Evolutionary conservation across 768 basidiomycete species (phyloP).

Genomic region (Podaxis sp.): DNA sequence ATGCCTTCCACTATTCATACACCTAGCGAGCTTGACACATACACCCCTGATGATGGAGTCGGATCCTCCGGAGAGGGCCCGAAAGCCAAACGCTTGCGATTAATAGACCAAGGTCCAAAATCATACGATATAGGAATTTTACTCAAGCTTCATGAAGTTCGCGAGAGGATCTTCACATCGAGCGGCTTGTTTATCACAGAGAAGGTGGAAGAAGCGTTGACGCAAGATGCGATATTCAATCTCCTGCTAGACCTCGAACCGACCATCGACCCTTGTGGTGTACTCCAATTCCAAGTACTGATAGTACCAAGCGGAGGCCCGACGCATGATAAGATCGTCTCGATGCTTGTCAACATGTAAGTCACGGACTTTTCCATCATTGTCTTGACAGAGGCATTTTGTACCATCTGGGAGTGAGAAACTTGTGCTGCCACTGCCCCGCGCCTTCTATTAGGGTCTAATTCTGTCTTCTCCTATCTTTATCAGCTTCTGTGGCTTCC

Average conservation of each 20-base stretch:
- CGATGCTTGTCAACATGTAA: not conserved
- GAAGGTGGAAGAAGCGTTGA: not conserved
- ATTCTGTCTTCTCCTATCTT: not conserved
- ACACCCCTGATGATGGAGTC: not conserved
- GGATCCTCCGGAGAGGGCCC: not conserved
- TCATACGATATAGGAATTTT: constrained; percentile 9
- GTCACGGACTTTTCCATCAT: not conserved
- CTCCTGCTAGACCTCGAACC: constrained; percentile 9
- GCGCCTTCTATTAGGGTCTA: not conserved
- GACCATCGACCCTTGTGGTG: not conserved
- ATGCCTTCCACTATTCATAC: constrained; percentile 1
- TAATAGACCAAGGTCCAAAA: not conserved
- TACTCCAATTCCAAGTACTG: constrained; percentile 1
- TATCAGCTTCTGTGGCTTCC: not conserved
- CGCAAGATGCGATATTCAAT: constrained; percentile 1
- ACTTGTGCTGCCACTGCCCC: not conserved
- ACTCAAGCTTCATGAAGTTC: not conserved
- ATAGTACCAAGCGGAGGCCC: not conserved
- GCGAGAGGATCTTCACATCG: not conserved
- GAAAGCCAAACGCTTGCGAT: not conserved
- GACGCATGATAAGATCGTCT: not conserved
- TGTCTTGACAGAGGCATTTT: not conserved
- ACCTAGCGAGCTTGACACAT: not conserved
- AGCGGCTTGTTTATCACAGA: not conserved
- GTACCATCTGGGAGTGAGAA: not conserved